These are phyloP conservation scores for Metschnikowia anglica DNA, from an alignment of 805 yeast species.

Conservation along the genomic window DNA sequence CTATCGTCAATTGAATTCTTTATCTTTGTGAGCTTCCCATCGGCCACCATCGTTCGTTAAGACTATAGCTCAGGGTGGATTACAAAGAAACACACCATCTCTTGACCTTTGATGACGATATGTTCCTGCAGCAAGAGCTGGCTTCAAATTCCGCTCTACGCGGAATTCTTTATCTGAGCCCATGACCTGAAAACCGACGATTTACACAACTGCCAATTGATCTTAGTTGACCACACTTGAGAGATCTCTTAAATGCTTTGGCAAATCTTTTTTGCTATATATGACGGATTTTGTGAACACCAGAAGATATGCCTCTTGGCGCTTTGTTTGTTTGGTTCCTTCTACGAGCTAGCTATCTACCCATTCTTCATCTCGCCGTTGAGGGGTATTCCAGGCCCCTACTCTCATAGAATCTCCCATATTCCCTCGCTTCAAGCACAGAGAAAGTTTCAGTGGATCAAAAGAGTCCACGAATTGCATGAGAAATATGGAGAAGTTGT, in stretches of 20 bases:
- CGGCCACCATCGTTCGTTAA: too few species aligned
- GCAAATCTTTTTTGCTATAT: constrained; percentile 5
- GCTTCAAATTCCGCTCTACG: constrained; percentile 13
- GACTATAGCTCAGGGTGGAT: neutral
- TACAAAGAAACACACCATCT: neutral
- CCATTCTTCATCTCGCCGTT: constrained; percentile 53
- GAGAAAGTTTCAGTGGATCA: constrained; percentile 46
- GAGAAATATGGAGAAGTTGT: constrained; percentile 60
- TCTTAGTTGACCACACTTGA: too few species aligned
- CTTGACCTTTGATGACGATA: neutral
- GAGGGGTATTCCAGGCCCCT: constrained; percentile 58
- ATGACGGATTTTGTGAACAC: neutral
- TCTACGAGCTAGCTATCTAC: constrained; percentile 38
- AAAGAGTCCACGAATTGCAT: constrained; percentile 49
- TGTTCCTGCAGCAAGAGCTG: constrained; percentile 7
- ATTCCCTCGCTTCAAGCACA: constrained; percentile 36
- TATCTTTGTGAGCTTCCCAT: too few species aligned
- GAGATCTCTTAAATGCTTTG: constrained; percentile 16
- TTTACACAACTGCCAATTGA: too few species aligned
- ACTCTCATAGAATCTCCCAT: constrained; percentile 45
- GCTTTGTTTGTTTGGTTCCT: constrained; percentile 22
- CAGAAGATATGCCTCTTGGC: constrained; percentile 4
- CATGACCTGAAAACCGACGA: constrained; percentile 11
- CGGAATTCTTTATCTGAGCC: constrained; percentile 14
- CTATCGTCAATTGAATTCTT: too few species aligned